A percentile compares a stretch with the other conserved stretches of the same genome.
phyloP scores from a whole-genome alignment of 305 asterid species.

The Coffea humblotiana region DNA sequence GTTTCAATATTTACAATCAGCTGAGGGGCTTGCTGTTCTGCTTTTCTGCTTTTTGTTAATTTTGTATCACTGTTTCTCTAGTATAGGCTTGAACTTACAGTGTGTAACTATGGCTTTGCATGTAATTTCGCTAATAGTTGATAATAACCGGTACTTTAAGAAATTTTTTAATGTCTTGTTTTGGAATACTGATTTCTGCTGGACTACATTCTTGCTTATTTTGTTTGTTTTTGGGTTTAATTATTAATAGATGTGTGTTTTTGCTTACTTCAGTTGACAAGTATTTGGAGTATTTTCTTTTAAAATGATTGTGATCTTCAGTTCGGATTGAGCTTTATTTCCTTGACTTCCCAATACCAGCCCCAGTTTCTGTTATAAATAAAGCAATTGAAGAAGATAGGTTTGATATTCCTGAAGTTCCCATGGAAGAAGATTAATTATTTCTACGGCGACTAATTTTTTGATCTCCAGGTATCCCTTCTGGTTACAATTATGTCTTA shows the following conservation, averaged over 20 bases:
- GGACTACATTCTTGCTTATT: background rate
- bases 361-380: slow-evolving; percentile 50
- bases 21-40: no score
- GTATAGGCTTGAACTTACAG: no score
- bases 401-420: slow-evolving; percentile 73
- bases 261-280: background rate
- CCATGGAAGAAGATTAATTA: slow-evolving; percentile 75
- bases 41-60: no score
- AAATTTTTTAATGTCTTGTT: no score
- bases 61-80: no score
- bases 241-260: background rate
- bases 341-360: slow-evolving; percentile 56
- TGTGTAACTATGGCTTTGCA: no score
- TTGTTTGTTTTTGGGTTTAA: background rate
- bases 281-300: background rate
- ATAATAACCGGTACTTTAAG: no score
- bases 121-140: no score
- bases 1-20: no score
- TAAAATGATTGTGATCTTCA: background rate
- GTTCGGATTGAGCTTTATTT: background rate
- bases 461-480: background rate
- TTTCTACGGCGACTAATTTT: background rate
- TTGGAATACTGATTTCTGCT: background rate
- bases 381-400: slow-evolving; percentile 71
- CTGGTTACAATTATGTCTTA: background rate